Percentiles rank a stretch among this genome's conserved stretches.
Conservation (phyloP, 177 flowering plant genomes). For the Vitis hybrid region DNA sequence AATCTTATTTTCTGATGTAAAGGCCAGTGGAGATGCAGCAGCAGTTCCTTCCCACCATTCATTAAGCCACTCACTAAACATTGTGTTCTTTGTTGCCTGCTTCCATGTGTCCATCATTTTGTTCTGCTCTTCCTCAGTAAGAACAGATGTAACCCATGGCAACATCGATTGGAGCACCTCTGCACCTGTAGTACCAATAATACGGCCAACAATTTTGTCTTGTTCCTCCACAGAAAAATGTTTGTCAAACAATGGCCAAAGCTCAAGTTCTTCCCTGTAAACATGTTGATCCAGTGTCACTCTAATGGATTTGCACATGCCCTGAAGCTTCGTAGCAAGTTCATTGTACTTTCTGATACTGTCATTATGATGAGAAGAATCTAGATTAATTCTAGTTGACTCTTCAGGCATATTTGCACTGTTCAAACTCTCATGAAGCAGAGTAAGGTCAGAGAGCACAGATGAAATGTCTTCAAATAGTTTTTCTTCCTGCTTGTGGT, state of each 20-base stretch:
- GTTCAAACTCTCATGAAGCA: conserved; percentile 45
- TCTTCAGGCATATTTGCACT: conserved; percentile 17
- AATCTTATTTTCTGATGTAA: conserved; percentile 36
- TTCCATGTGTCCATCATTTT: conserved; percentile 94
- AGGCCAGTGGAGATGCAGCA: conserved; percentile 29
- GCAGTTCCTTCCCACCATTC: conserved; percentile 88
- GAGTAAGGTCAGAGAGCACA: conserved; percentile 71
- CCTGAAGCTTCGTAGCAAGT: conserved; percentile 79
- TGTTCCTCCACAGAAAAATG: conserved; percentile 94
- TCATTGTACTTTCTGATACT: conserved; percentile 49
- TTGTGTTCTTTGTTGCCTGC: conserved; percentile 90
- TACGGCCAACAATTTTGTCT: conserved; percentile 87
- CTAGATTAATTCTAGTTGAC: conserved; percentile 13
- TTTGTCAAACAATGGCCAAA: conserved; percentile 88
- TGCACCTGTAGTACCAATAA: conserved; percentile 94
- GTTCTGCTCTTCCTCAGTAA: conserved; percentile 88
- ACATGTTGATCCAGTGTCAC: conserved; percentile 88
- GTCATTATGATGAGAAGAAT: conserved; percentile 23
- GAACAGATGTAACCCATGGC: conserved; percentile 97
- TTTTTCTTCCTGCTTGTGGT: conserved; percentile 91
- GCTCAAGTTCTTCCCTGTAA: conserved; percentile 82
- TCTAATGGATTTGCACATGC: conserved; percentile 91
- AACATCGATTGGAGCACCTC: conserved; percentile 95
- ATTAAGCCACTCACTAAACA: conserved; percentile 95
- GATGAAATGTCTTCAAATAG: conserved; percentile 82